phyloP scores from a whole-genome alignment of 1,284 basidiomycete genomes.

The Puccinia triticina region DNA sequence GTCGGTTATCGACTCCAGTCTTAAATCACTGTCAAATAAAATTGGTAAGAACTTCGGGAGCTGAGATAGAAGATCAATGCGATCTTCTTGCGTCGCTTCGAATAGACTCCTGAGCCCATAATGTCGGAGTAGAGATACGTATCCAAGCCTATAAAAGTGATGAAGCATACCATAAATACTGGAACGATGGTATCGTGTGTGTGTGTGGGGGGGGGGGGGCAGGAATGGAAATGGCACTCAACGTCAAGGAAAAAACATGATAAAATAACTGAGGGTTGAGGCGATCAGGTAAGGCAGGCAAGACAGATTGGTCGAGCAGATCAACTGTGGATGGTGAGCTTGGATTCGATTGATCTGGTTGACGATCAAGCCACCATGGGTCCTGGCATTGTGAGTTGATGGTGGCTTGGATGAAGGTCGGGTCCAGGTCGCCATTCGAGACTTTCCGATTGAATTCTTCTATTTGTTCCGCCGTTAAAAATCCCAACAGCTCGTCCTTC shows the following conservation, averaged over 20 bases:
- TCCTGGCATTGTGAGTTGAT: conserved; percentile 27
- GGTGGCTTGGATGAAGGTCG: conserved; percentile 5
- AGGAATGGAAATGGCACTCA: background rate
- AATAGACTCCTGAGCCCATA: background rate
- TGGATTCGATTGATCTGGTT: background rate
- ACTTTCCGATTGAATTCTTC: conserved; percentile 16
- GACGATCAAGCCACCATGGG: conserved; percentile 15
- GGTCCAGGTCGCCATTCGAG: background rate
- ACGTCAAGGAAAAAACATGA: conserved; percentile 21
- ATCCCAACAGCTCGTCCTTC: background rate
- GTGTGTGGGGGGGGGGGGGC: background rate
- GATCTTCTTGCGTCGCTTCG: conserved; percentile 5
- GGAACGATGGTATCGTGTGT: background rate
- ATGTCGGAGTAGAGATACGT: conserved; percentile 22
- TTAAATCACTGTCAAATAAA: background rate
- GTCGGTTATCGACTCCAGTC: background rate
- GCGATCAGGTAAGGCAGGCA: background rate
- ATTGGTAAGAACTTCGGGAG: conserved; percentile 1
- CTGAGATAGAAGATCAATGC: background rate
- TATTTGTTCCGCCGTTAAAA: conserved; percentile 7
- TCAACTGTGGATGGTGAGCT: background rate
- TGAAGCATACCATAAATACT: background rate
- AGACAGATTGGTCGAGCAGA: background rate
- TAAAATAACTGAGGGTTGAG: conserved; percentile 16
- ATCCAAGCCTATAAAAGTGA: conserved; percentile 22